A percentile compares a stretch with the other conserved stretches of the same genome.
These are phyloP conservation scores for Mycena indigotica DNA, from an alignment of 768 basidiomycete species.

Conservation along the genomic window DNA sequence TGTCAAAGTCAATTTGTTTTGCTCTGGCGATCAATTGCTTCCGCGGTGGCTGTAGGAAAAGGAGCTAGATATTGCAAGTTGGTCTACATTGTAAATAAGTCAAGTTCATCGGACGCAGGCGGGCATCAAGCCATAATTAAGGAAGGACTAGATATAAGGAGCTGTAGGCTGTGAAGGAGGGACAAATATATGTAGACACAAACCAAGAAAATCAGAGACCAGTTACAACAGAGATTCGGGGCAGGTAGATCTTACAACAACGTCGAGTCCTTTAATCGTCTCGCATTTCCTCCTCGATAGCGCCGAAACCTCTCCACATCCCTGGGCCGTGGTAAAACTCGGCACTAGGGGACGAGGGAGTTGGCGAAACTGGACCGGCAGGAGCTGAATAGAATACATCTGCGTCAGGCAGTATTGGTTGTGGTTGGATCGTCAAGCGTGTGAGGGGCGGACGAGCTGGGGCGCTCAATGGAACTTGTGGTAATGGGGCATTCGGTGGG, in stretches of 20 bases:
- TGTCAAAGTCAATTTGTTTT: too few species aligned
- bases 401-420: constrained; percentile 4
- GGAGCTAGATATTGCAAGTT: too few species aligned
- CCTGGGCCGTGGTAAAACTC: constrained; percentile 17
- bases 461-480: constrained; percentile 14
- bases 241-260: constrained; percentile 19
- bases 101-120: neutral
- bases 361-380: constrained; percentile 12
- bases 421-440: constrained; percentile 19
- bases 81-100: neutral
- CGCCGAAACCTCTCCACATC: constrained; percentile 14
- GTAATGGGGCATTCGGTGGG: constrained; percentile 15
- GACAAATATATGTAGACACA: neutral
- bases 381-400: constrained; percentile 11
- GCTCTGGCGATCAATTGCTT: too few species aligned
- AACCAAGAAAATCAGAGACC: neutral
- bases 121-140: constrained; percentile 12
- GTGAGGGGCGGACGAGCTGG: constrained; percentile 21
- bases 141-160: constrained; percentile 1
- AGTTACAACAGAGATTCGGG: constrained; percentile 13
- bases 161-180: neutral
- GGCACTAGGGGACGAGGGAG: constrained; percentile 16
- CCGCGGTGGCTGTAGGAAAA: too few species aligned
- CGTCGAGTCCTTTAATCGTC: constrained; percentile 6
- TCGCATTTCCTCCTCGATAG: constrained; percentile 20